Percentiles rank a stretch among this genome's conserved stretches.
Conservation (phyloP, 805 yeast species). For the Zygosaccharomyces rouxii region DNA sequence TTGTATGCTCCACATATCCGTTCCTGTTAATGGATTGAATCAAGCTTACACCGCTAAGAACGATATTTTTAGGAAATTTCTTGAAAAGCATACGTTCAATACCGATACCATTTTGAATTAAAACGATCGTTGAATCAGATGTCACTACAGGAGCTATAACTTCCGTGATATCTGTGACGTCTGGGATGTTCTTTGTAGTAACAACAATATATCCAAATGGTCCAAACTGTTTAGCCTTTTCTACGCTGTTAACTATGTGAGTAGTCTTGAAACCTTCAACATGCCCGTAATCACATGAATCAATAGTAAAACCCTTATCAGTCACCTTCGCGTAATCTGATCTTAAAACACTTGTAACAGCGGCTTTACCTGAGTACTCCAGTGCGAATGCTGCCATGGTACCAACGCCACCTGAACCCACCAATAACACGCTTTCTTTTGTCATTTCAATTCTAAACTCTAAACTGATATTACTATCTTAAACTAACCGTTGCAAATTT, state of each 20-base stretch:
- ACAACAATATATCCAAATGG: slow-evolving; percentile 54
- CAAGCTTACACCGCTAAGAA: slow-evolving; percentile 17
- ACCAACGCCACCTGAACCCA: slow-evolving; percentile 82
- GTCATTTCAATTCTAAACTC: not conserved
- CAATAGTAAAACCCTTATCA: slow-evolving; percentile 48
- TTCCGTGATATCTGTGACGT: slow-evolving; percentile 39
- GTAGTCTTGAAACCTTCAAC: slow-evolving; percentile 48
- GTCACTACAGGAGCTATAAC: slow-evolving; percentile 49
- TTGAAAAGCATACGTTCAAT: slow-evolving; percentile 34
- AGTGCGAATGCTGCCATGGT: slow-evolving; percentile 62
- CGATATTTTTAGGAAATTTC: slow-evolving; percentile 5
- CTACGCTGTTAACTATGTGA: slow-evolving; percentile 37
- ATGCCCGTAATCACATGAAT: slow-evolving; percentile 56
- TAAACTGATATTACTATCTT: not conserved
- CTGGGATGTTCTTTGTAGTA: slow-evolving; percentile 62
- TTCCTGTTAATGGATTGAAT: slow-evolving; percentile 16
- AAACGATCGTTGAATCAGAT: slow-evolving; percentile 3
- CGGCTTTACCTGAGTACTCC: slow-evolving; percentile 42
- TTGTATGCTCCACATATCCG: slow-evolving; percentile 10
- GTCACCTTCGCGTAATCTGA: slow-evolving; percentile 50
- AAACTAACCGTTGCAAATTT: no score
- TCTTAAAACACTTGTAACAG: slow-evolving; percentile 56
- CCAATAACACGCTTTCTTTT: slow-evolving; percentile 42
- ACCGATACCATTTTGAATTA: slow-evolving; percentile 41
- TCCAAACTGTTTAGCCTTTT: slow-evolving; percentile 37